Conservation (phyloP, 1,284 basidiomycete genomes). For the Xerocomus amazonicus region DNA sequence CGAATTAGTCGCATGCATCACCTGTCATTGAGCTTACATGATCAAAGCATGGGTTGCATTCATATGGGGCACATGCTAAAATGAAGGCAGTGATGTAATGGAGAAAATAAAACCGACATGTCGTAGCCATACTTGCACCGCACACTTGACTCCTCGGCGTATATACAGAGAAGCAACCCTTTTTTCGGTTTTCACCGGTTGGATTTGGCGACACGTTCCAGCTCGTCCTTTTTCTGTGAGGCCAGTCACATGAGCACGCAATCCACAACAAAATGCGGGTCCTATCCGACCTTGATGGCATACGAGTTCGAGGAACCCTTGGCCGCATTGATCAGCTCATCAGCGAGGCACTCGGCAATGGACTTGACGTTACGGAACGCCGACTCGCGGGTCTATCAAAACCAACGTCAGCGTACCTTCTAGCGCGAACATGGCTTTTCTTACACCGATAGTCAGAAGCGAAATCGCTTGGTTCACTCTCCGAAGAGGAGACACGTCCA, state of each 20-base stretch:
- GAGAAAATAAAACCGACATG: conserved; percentile 18
- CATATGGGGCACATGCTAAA: conserved; percentile 16
- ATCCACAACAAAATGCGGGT: background rate
- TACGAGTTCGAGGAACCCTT: conserved; percentile 99
- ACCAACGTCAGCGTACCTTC: background rate
- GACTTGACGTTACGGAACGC: conserved; percentile 99
- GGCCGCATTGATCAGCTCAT: conserved; percentile 99
- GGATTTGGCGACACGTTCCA: conserved; percentile 99
- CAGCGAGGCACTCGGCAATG: conserved; percentile 97
- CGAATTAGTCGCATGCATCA: conserved; percentile 1
- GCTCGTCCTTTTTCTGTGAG: conserved; percentile 87
- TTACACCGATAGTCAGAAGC: conserved; percentile 92
- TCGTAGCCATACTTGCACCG: conserved; percentile 23
- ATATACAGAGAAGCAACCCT: background rate
- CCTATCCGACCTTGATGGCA: conserved; percentile 83
- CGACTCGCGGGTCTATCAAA: conserved; percentile 87
- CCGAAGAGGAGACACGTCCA: conserved; percentile 98
- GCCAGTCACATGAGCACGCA: conserved; percentile 2
- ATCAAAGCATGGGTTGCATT: conserved; percentile 27
- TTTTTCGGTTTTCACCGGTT: conserved; percentile 74
- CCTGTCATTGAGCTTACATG: conserved; percentile 19
- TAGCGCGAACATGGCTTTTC: conserved; percentile 29
- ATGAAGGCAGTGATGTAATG: conserved; percentile 6
- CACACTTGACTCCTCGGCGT: conserved; percentile 7
- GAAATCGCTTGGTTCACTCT: conserved; percentile 98